Conservation (phyloP, 176 grass and related monocot species). For the Ampelocalamus luodianensis region DNA sequence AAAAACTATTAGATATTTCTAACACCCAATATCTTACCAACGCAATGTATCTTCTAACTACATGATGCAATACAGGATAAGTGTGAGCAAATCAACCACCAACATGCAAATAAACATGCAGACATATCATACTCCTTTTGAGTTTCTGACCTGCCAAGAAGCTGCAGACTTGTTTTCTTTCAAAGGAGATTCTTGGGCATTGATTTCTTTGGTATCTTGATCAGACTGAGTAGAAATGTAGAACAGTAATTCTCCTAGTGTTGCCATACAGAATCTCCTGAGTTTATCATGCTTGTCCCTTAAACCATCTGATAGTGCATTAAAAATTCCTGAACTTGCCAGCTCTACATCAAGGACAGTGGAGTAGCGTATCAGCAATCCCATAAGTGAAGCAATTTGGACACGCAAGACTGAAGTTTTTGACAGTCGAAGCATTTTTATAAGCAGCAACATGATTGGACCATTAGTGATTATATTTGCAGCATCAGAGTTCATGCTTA, state of each 20-base stretch:
- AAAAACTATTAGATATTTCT: constrained; percentile 34
- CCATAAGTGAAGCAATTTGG: constrained; percentile 90
- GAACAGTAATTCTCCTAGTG: constrained; percentile 89
- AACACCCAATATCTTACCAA: constrained; percentile 10
- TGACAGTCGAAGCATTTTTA: constrained; percentile 90
- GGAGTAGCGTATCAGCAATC: constrained; percentile 92
- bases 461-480: constrained; percentile 91
- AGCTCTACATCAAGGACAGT: constrained; percentile 82
- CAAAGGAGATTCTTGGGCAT: constrained; percentile 75
- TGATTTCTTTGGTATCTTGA: constrained; percentile 71
- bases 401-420: constrained; percentile 76
- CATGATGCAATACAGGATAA: neutral
- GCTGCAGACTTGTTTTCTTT: constrained; percentile 66
- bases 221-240: constrained; percentile 94
- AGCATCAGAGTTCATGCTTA: constrained; percentile 84
- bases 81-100: neutral
- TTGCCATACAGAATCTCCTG: constrained; percentile 95
- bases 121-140: constrained; percentile 27
- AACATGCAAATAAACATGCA: constrained; percentile 3
- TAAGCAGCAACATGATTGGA: constrained; percentile 76
- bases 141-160: constrained; percentile 83
- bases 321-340: constrained; percentile 90
- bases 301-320: constrained; percentile 87
- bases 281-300: constrained; percentile 94
- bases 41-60: constrained; percentile 5